phyloP scores from a whole-genome alignment of 2,329 filamentous ascomycete species.

The Paraphoma sp. region DNA sequence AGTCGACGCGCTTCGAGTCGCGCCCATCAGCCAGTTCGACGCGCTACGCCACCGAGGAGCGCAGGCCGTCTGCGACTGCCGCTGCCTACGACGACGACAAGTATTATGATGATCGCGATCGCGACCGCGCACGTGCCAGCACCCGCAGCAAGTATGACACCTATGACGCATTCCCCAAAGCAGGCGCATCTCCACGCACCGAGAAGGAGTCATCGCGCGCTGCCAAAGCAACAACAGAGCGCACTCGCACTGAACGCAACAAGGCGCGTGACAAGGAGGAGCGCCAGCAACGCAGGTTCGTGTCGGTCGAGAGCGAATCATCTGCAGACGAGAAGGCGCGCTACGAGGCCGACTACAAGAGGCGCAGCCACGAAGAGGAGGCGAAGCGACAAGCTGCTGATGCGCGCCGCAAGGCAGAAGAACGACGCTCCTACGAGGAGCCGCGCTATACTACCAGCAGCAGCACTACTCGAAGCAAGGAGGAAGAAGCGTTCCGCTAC shows the following conservation, averaged over 20 bases:
- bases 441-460: conserved; percentile 19
- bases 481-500: conserved; percentile 39
- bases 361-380: conserved; percentile 34
- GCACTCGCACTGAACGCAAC: conserved; percentile 48
- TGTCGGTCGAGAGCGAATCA: conserved; percentile 40
- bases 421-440: conserved; percentile 38
- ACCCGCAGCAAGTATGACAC: conserved; percentile 48
- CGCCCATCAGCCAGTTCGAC: conserved; percentile 34
- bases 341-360: conserved; percentile 39
- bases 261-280: conserved; percentile 50
- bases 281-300: conserved; percentile 47
- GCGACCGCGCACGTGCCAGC: conserved; percentile 1
- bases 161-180: conserved; percentile 46
- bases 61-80: conserved; percentile 25
- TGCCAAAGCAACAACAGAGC: conserved; percentile 43
- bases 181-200: conserved; percentile 30
- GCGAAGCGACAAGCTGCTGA: conserved; percentile 30
- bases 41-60: conserved; percentile 43
- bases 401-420: conserved; percentile 34
- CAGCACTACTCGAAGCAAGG: conserved; percentile 27
- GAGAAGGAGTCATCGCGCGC: conserved; percentile 36
- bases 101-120: conserved; percentile 46
- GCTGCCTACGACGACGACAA: conserved; percentile 40
- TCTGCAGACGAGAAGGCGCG: conserved; percentile 41
- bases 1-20: conserved; percentile 43